Evolutionary conservation across 2,329 filamentous ascomycete species (phyloP).

Genomic region (Aspergillus brunneoviolaceus): DNA sequence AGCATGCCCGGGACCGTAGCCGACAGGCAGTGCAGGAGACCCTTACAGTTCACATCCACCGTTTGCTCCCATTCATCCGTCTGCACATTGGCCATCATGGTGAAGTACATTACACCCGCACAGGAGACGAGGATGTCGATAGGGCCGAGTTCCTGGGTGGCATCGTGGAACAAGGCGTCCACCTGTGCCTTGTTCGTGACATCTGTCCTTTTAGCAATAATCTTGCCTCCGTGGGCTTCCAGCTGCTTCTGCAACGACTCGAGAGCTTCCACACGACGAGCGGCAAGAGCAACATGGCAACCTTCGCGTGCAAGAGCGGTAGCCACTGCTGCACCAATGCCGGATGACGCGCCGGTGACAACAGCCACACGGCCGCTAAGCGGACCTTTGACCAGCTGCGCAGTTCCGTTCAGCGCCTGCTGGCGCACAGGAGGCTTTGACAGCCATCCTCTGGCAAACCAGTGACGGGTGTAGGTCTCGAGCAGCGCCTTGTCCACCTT

Average conservation of each 20-base stretch:
- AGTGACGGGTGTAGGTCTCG: conserved; percentile 76
- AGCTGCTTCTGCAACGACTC: conserved; percentile 66
- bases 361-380: conserved; percentile 70
- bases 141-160: conserved; percentile 64
- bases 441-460: conserved; percentile 77
- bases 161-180: conserved; percentile 61
- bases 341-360: conserved; percentile 76
- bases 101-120: conserved; percentile 86
- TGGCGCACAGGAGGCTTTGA: conserved; percentile 59
- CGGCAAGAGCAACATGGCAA: conserved; percentile 69
- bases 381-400: conserved; percentile 54
- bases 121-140: conserved; percentile 78
- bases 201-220: conserved; percentile 69
- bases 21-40: conserved; percentile 70
- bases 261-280: conserved; percentile 67
- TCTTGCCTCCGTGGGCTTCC: conserved; percentile 58
- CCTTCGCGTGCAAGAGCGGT: conserved; percentile 68
- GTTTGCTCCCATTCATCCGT: conserved; percentile 77
- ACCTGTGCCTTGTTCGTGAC: conserved; percentile 68
- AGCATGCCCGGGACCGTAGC: conserved; percentile 71
- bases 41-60: conserved; percentile 85
- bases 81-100: conserved; percentile 76
- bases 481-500: conserved; percentile 69
- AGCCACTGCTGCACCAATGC: conserved; percentile 74
- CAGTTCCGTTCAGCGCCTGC: conserved; percentile 46